Evolutionary conservation across 2,329 filamentous ascomycete genomes (phyloP).

Genomic region (Bipolaris zeicola): DNA sequence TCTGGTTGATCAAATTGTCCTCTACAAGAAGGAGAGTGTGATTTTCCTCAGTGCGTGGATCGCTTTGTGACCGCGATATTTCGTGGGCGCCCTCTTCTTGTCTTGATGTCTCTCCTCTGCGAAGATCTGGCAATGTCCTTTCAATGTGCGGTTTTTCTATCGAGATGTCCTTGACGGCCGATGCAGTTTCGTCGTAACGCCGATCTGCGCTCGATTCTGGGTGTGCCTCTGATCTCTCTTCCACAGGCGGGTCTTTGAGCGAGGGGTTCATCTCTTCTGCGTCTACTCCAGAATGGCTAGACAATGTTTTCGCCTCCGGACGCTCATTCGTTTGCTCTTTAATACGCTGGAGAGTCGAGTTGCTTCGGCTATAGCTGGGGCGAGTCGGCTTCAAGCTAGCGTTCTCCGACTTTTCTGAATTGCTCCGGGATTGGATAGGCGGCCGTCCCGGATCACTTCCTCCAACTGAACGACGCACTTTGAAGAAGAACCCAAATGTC

Average conservation of each 20-base stretch:
- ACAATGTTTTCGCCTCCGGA: constrained; percentile 9
- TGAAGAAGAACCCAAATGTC: constrained; percentile 48
- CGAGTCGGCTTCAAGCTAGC: constrained; percentile 18
- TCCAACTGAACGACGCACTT: constrained; percentile 36
- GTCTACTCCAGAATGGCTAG: constrained; percentile 19
- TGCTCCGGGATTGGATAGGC: constrained; percentile 28
- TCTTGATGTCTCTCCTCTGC: constrained; percentile 33
- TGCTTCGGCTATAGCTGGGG: constrained; percentile 35
- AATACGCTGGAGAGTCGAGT: constrained; percentile 35
- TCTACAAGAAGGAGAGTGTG: constrained; percentile 53
- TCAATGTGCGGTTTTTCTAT: constrained; percentile 14
- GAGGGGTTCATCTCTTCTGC: constrained; percentile 24
- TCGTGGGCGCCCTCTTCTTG: constrained; percentile 27
- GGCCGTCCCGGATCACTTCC: constrained; percentile 32
- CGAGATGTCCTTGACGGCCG: constrained; percentile 20
- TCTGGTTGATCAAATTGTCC: constrained; percentile 57
- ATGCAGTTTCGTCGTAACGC: constrained; percentile 32
- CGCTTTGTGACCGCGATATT: constrained; percentile 27
- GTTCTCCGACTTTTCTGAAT: constrained; percentile 28
- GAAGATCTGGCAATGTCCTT: constrained; percentile 18
- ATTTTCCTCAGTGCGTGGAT: constrained; percentile 21
- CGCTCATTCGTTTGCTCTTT: constrained; percentile 30
- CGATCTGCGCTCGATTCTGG: constrained; percentile 26
- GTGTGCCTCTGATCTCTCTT: constrained; percentile 35
- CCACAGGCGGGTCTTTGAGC: constrained; percentile 43